Conservation (phyloP, 2,329 filamentous ascomycete genomes). For the Macrophomina phaseolina region DNA sequence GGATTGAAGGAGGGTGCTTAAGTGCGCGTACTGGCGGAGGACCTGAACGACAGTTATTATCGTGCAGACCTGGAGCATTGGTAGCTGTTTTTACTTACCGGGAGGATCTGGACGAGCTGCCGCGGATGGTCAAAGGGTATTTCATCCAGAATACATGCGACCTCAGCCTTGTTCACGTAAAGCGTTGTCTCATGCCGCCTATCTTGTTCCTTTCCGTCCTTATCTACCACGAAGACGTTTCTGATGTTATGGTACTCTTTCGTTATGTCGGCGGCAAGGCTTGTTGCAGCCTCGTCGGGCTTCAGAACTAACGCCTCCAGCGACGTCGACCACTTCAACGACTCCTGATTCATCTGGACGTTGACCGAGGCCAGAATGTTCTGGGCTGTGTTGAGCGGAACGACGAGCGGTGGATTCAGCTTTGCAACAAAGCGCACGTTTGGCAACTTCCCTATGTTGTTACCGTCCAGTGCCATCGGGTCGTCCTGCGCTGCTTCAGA, state of each 20-base stretch:
- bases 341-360: slow-evolving; percentile 62
- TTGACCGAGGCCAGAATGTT: slow-evolving; percentile 66
- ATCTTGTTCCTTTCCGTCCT: slow-evolving; percentile 35
- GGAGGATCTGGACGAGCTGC: slow-evolving; percentile 76
- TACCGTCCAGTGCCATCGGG: slow-evolving; percentile 58
- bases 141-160: slow-evolving; percentile 68
- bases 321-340: slow-evolving; percentile 51
- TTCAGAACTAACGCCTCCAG: slow-evolving; percentile 61
- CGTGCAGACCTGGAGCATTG: slow-evolving; percentile 12
- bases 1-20: slow-evolving; percentile 68
- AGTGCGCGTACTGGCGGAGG: slow-evolving; percentile 76
- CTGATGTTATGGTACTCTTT: slow-evolving; percentile 61
- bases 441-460: slow-evolving; percentile 61
- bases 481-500: slow-evolving; percentile 48
- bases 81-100: slow-evolving; percentile 42
- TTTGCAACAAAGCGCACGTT: slow-evolving; percentile 76
- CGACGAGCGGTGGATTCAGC: slow-evolving; percentile 74
- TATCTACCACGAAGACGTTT: slow-evolving; percentile 49
- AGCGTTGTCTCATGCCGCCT: slow-evolving; percentile 62
- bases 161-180: slow-evolving; percentile 74
- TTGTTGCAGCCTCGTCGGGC: slow-evolving; percentile 59
- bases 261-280: slow-evolving; percentile 36
- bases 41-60: slow-evolving; percentile 32
- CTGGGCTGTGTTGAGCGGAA: slow-evolving; percentile 69
- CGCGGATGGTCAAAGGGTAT: slow-evolving; percentile 79